These are phyloP conservation scores for Candida smagusa DNA, from an alignment of 1,139 yeast species.

Conservation along the genomic window DNA sequence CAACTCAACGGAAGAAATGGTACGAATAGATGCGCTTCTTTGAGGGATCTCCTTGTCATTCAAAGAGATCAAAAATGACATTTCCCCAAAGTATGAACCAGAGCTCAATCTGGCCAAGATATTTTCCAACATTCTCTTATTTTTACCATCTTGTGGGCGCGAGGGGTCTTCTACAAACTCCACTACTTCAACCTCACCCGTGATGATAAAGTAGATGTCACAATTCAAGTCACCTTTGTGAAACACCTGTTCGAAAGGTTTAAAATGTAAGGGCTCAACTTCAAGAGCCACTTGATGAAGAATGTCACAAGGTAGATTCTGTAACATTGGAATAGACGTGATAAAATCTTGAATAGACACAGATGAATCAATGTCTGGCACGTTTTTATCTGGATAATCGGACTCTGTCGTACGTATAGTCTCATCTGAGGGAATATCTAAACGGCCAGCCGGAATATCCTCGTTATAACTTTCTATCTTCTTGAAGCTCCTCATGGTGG, in stretches of 20 bases:
- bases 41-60: slow-evolving; percentile 22
- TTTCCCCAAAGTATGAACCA: slow-evolving; percentile 74
- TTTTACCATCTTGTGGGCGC: slow-evolving; percentile 3
- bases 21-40: slow-evolving; percentile 62
- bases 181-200: slow-evolving; percentile 70
- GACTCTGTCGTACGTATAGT: slow-evolving; percentile 13
- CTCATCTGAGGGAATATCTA: too few relatives aligned
- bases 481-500: slow-evolving; percentile 9
- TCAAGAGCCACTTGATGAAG: slow-evolving; percentile 62
- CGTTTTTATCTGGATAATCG: slow-evolving; percentile 16
- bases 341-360: slow-evolving; percentile 57
- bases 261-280: slow-evolving; percentile 52
- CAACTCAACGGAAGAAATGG: slow-evolving; percentile 58
- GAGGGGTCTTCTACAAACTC: slow-evolving; percentile 29
- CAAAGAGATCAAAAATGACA: slow-evolving; percentile 59
- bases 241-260: slow-evolving; percentile 59
- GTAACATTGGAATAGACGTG: slow-evolving; percentile 56
- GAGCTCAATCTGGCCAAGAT: slow-evolving; percentile 56
- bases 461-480: slow-evolving; percentile 11
- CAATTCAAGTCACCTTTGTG: slow-evolving; percentile 57
- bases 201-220: slow-evolving; percentile 63
- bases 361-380: slow-evolving; percentile 44
- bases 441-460: too few relatives aligned
- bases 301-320: slow-evolving; percentile 51
- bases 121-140: slow-evolving; percentile 23